phyloP scores from a whole-genome alignment of 352 stramenopile species.

The Pythium rhizo-oryzae region DNA sequence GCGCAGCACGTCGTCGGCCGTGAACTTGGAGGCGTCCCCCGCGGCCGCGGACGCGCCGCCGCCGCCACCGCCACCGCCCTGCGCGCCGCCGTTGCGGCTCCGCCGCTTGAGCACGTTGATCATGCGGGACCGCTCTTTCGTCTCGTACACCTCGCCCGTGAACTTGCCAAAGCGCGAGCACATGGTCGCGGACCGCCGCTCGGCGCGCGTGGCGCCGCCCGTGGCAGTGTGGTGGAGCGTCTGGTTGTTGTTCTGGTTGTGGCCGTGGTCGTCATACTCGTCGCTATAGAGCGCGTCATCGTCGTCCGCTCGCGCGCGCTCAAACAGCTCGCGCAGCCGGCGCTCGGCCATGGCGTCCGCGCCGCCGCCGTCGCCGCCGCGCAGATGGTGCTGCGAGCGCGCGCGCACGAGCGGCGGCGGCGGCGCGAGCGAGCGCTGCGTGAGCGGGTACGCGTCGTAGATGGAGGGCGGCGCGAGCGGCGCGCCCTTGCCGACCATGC shows the following conservation, averaged over 20 bases:
- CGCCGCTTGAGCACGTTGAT: slow-evolving; percentile 76
- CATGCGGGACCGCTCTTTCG: slow-evolving; percentile 74
- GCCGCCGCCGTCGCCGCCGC: not conserved
- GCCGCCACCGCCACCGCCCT: too few relatives aligned
- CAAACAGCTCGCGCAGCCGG: slow-evolving; percentile 26
- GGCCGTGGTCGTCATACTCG: not conserved
- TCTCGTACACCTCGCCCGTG: slow-evolving; percentile 77
- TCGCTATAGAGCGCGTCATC: not conserved
- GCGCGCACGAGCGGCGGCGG: slow-evolving; percentile 39
- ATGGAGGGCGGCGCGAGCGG: slow-evolving; percentile 36
- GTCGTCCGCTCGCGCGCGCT: slow-evolving; percentile 20
- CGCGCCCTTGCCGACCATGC: slow-evolving; percentile 6
- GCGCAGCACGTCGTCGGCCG: slow-evolving; percentile 65
- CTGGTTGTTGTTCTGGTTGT: not conserved
- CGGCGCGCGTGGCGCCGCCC: slow-evolving; percentile 2
- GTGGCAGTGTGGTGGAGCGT: slow-evolving; percentile 3
- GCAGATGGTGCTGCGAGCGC: slow-evolving; percentile 27
- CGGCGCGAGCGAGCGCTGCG: slow-evolving; percentile 32
- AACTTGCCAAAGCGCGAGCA: slow-evolving; percentile 71
- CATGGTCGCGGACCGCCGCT: slow-evolving; percentile 35
- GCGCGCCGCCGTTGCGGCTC: slow-evolving; percentile 33
- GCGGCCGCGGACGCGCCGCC: too few relatives aligned
- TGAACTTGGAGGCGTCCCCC: slow-evolving; percentile 57
- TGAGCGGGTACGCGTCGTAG: slow-evolving; percentile 75
- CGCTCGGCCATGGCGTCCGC: slow-evolving; percentile 19